Evolutionary conservation across 2,329 filamentous ascomycete genomes (phyloP), one percentile per base, ranked within the genome.

Genomic region (Aspergillus amoenus): DNA sequence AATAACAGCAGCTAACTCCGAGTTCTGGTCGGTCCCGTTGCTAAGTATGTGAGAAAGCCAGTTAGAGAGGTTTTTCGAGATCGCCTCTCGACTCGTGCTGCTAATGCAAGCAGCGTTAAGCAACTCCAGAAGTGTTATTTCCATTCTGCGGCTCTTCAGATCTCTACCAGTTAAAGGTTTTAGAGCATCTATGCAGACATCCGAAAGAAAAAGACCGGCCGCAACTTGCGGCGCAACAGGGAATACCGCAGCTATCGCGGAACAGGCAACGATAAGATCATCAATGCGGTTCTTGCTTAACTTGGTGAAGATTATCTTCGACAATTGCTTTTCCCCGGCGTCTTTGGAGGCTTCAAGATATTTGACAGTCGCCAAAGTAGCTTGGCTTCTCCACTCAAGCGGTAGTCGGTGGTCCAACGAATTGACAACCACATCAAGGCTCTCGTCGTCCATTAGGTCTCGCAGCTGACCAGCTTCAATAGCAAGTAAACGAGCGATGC

Each of bases 101-200:
- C 95, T 90, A 74, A 96, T 90, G 74, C 92, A 97, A 6, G 93
- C 93, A 12, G 91, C 91, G 74, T 93, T 96, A 57, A 99, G 82
- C 77, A 99, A 86, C 68, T 97, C 90, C 64, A 99, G 76, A 47
- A 91, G 89, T 3, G 92, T 90, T 57, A 90, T 88, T 74, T 96
- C 92, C 21, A 97, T 88, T 66, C 91, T 91, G 64, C 85, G 84
- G 70, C 89, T 93, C 79, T 93, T 95, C 79, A 88, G 90, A 70
- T 88, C 91, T 64, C 87, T 84, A 62, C 88, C 83, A 74, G 96
- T 89, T 53, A 95, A 79, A 13, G 88, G 85, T 15, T 89, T 87
- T 6, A 97, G 82, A 55, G 85, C 88, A 57, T 86, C 81, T 45
- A 97, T 79, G 68, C 99, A 97, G 3, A 91, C 91, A 64, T 96